A percentile compares a stretch with the other conserved stretches of the same genome.
phyloP scores from a whole-genome alignment of 139 green algal genomes.

The Picochlorum sp. region DNA sequence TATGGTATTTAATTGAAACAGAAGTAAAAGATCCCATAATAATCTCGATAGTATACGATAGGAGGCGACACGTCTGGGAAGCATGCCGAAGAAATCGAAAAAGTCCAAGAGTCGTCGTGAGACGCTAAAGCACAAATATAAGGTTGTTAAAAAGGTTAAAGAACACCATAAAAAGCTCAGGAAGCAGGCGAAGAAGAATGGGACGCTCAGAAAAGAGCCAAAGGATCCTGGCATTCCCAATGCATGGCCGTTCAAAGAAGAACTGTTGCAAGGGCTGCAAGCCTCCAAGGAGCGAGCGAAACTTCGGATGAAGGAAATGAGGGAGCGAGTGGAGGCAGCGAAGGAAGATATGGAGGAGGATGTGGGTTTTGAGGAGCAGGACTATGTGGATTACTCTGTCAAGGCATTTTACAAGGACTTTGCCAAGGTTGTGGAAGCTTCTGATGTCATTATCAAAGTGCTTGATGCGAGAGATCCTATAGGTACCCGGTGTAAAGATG shows the following conservation, averaged over 20 bases:
- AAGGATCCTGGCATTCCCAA: slow-evolving; percentile 92
- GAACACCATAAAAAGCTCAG: slow-evolving; percentile 30
- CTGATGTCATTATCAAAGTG: slow-evolving; percentile 91
- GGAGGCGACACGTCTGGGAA: background rate
- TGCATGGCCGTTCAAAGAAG: slow-evolving; percentile 89
- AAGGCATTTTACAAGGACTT: slow-evolving; percentile 95
- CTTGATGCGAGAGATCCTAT: slow-evolving; percentile 91
- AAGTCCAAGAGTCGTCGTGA: slow-evolving; percentile 88
- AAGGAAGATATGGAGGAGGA: slow-evolving; percentile 7
- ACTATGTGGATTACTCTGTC: slow-evolving; percentile 51
- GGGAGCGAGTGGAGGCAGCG: background rate
- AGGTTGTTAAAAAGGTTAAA: slow-evolving; percentile 67
- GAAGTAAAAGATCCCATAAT: too few species aligned
- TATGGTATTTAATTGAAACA: too few species aligned
- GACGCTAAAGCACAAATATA: slow-evolving; percentile 94
- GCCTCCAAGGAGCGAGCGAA: slow-evolving; percentile 60
- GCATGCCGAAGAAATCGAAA: slow-evolving; percentile 75
- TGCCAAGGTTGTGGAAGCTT: slow-evolving; percentile 77
- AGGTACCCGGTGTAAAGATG: slow-evolving; percentile 79
- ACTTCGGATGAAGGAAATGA: slow-evolving; percentile 35
- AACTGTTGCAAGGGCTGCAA: slow-evolving; percentile 85
- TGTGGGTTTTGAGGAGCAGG: background rate
- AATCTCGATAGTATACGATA: too few species aligned
- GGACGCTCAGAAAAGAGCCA: slow-evolving; percentile 41
- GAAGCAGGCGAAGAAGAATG: slow-evolving; percentile 81